phyloP scores from a whole-genome alignment of 495 filamentous ascomycete species.

The Penicillium steckii region DNA sequence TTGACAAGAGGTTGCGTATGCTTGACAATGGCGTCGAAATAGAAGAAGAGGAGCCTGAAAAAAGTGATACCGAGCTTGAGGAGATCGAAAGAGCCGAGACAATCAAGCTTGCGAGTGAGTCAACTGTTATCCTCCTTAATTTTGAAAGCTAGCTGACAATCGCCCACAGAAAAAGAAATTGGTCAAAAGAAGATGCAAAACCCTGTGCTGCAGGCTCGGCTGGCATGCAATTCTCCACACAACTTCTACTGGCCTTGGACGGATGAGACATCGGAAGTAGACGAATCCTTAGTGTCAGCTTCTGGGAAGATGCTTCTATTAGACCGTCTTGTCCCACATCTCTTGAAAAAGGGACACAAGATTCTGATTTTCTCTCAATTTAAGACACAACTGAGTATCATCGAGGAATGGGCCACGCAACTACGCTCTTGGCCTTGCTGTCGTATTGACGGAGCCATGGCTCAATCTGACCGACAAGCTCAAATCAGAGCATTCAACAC shows the following conservation, averaged over 20 bases:
- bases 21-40: conserved; percentile 56
- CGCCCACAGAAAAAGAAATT: conserved; percentile 70
- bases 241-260: conserved; percentile 95
- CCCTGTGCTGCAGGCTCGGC: conserved; percentile 86
- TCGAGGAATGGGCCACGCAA: conserved; percentile 76
- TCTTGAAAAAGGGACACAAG: conserved; percentile 79
- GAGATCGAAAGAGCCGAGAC: conserved; percentile 69
- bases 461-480: conserved; percentile 72
- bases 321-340: conserved; percentile 75
- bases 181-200: conserved; percentile 93
- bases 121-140: background rate
- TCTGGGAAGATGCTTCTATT: conserved; percentile 96
- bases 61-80: conserved; percentile 51
- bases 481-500: conserved; percentile 88
- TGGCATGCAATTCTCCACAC: conserved; percentile 90
- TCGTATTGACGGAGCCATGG: conserved; percentile 88
- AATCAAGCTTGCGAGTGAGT: conserved; percentile 74
- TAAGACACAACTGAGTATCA: conserved; percentile 86
- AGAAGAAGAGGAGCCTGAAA: conserved; percentile 54
- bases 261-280: conserved; percentile 49
- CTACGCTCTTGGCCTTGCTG: conserved; percentile 77
- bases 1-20: conserved; percentile 65
- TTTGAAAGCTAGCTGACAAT: conserved; percentile 12
- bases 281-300: conserved; percentile 77
- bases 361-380: conserved; percentile 97